These are phyloP conservation scores for Metschnikowia kunwiensis DNA, from an alignment of 805 yeast species.

Conservation along the genomic window DNA sequence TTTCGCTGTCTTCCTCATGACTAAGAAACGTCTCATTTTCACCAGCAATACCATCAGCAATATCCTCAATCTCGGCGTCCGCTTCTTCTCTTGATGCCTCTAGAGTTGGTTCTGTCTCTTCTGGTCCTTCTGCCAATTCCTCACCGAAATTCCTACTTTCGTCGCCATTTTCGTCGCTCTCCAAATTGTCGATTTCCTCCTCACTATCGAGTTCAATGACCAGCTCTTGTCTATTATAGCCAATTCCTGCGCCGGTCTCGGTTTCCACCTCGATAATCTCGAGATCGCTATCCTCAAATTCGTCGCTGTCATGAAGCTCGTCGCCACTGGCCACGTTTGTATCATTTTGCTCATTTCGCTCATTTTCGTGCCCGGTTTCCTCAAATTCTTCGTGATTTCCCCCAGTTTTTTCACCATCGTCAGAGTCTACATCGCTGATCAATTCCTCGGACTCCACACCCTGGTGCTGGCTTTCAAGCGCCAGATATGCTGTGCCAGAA, in stretches of 20 bases:
- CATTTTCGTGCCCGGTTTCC: not conserved
- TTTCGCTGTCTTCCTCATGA: not conserved
- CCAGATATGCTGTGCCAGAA: not conserved
- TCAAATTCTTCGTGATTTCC: not conserved
- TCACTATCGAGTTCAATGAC: conserved; percentile 22
- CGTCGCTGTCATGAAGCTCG: conserved; percentile 3
- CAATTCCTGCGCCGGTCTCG: not conserved
- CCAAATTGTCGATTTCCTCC: conserved; percentile 28
- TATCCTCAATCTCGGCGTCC: no score
- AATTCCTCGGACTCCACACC: conserved; percentile 3
- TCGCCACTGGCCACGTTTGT: not conserved
- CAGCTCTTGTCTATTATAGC: conserved; percentile 4
- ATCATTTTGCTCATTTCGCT: not conserved
- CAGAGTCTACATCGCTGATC: no score
- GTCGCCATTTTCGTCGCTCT: conserved; percentile 11
- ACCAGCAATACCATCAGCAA: no score
- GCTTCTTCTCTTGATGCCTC: no score
- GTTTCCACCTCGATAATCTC: conserved; percentile 4
- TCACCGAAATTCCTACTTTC: not conserved
- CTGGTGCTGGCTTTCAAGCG: no score
- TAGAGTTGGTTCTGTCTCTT: no score
- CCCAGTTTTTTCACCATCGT: not conserved
- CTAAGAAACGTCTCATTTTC: no score
- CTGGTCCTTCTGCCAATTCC: conserved; percentile 1
- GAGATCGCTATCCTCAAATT: conserved; percentile 3